These are phyloP conservation scores for Trypanosoma melophagium DNA, from an alignment of 208 protist genomes.

Conservation along the genomic window DNA sequence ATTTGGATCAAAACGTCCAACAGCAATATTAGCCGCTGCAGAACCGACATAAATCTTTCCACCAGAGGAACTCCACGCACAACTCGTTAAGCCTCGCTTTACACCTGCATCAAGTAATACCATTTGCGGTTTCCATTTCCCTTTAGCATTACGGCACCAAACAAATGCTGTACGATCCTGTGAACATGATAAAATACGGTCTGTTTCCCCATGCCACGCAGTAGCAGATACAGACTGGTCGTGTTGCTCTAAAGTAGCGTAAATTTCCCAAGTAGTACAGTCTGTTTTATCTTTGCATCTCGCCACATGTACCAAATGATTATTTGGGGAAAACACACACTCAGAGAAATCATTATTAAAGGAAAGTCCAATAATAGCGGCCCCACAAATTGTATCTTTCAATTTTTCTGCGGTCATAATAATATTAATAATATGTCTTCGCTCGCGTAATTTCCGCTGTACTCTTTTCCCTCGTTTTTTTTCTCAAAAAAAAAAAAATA, in stretches of 20 bases:
- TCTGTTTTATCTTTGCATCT: conserved; percentile 26
- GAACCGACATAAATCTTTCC: conserved; percentile 58
- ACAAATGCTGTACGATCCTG: conserved; percentile 43
- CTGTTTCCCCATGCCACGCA: conserved; percentile 27
- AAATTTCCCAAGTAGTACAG: conserved; percentile 30
- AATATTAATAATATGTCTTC: background rate
- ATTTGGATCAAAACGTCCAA: conserved; percentile 48
- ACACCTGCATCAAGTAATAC: conserved; percentile 35
- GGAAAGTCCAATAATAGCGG: conserved; percentile 27
- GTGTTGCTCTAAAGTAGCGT: conserved; percentile 32
- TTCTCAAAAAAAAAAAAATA: background rate
- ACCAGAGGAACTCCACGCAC: conserved; percentile 47
- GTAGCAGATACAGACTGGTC: conserved; percentile 37
- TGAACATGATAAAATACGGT: conserved; percentile 33
- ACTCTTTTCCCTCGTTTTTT: too few species aligned
- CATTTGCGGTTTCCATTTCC: conserved; percentile 40
- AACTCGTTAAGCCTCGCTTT: conserved; percentile 33
- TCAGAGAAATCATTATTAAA: conserved; percentile 29
- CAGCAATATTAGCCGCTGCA: conserved; percentile 48
- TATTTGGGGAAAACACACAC: conserved; percentile 36
- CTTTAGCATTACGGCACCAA: conserved; percentile 22
- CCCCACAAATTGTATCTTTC: conserved; percentile 34
- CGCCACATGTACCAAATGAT: conserved; percentile 32
- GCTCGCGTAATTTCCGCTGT: too few species aligned
- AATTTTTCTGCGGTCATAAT: conserved; percentile 6